Base-by-base conservation (phyloP, 179 eudicot genomes). In the Spinacia oleracea region DNA sequence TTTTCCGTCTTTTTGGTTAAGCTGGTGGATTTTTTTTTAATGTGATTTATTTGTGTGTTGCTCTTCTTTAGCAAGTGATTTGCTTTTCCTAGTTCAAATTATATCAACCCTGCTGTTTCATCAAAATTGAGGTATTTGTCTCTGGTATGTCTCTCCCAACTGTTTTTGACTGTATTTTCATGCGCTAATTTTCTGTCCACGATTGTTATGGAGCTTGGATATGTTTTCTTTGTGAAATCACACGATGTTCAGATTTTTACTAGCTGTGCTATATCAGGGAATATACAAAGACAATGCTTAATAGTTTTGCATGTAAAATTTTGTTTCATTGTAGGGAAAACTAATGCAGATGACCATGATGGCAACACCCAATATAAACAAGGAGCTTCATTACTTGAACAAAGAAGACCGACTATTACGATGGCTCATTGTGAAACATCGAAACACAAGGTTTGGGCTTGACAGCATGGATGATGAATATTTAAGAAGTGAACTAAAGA, bases 271-370 rank as follows among this genome's bases (percentile, higher is more conserved):
- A 10, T 60, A 60, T 27, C 78, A 29, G 58, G 16, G 75, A 35
- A 25, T 43, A 12, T 9, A 38, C 51, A 68, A 68, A 29, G 23
- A 15, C 12, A 45, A 3, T 9, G 5, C 32, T 9, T 15, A 20
- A 25, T 9, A 51, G 4, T 5, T 50, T 15, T 14, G 15, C 1
- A 45, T 45, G 48, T 45, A n/a, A n/a, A n/a, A n/a, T 45, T 12
- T 75, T 32, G 43, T 43, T n/a, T 21, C 10, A 42, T 60, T 77
- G 65, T 79, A 96, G 99, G 99, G 90, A 77, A 84, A 88, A 77
- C 86, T 93, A 58, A 82, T 90, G 93, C 98, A 93, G 82, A 90
- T 96, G 98, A 93, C 98, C 55, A 90, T 93, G 96, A 91, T 96
- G 99, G 88, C 98, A 27, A 93, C 97, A 16, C 99, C 99, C 71